Evolutionary conservation across 2,329 filamentous ascomycete species (phyloP), one percentile per base, ranked within the genome.

Genomic region (Penicillium verrucosum): DNA sequence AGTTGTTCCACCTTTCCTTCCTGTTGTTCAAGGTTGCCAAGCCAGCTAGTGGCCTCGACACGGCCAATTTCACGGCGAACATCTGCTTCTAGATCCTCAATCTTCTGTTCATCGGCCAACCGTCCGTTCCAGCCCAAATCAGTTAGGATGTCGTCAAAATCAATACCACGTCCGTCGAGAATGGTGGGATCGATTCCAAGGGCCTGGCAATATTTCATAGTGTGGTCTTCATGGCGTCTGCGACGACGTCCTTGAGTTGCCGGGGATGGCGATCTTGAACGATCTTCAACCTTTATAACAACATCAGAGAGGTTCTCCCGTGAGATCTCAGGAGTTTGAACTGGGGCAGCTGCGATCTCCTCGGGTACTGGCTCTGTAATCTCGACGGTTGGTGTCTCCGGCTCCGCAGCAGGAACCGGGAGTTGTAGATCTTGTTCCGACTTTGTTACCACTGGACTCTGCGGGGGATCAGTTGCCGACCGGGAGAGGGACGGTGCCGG

Each of bases 41-140:
- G 81, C 92, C 93, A 97, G 59, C 90, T 92, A 54, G 91, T 93
- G 48, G 92, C 92, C 76, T 97, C 93, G 2, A 93, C 89, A 64
- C 91, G 89, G 62, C 92, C 91, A 56, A 97, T 84, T 70, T 97
- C 92, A 60, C 92, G 86, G 51, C 93, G 90, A 54, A 97, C 82
- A 62, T 96, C 91, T 12, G 84, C 80, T 75, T 92, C 90, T 70
- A 97, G 82, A 51, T 90, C 86, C 49, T 95, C 90, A 53, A 93
- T 86, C 58, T 85, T 89, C 62, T 88, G 87, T 44, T 85, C 80
- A 51, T 89, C 86, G 72, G 91, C 87, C 61, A 90, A 82, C 47
- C 88, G 86, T 46, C 89, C 90, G 23, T 90, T 86, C 91, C 92
- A 97, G 34, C 92, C 92, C 70, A 96, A 90, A 69, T 95, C 90